Evolutionary conservation across 495 filamentous ascomycete species (phyloP).

Genomic region (Penicillium nucicola): DNA sequence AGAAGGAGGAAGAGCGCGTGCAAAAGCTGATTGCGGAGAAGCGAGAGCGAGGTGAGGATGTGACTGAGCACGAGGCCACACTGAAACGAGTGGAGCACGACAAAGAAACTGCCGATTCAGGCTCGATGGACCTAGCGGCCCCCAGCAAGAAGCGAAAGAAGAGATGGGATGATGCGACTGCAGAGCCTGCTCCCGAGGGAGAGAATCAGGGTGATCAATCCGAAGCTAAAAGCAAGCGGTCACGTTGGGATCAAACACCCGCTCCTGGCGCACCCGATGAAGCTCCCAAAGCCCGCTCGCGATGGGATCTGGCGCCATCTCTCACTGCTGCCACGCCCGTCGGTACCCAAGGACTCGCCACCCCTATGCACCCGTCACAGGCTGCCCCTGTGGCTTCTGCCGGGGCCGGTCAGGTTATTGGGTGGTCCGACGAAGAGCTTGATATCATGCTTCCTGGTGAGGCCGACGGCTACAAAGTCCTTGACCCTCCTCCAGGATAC

Average conservation of each 20-base stretch:
- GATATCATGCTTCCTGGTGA: slow-evolving; percentile 87
- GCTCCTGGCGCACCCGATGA: slow-evolving; percentile 54
- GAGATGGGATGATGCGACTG: slow-evolving; percentile 84
- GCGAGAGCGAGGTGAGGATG: slow-evolving; percentile 59
- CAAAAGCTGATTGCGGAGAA: slow-evolving; percentile 76
- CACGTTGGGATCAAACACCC: slow-evolving; percentile 88
- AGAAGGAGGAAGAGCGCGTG: slow-evolving; percentile 92
- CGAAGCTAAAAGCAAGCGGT: slow-evolving; percentile 67
- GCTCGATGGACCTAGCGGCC: slow-evolving; percentile 60
- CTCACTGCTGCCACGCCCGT: slow-evolving; percentile 68
- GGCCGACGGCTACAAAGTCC: slow-evolving; percentile 74
- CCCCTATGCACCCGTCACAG: slow-evolving; percentile 82
- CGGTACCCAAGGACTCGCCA: slow-evolving; percentile 75
- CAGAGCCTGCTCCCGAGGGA: slow-evolving; percentile 43
- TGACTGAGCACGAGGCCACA: slow-evolving; percentile 63
- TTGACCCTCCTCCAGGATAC: slow-evolving; percentile 91
- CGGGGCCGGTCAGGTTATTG: slow-evolving; percentile 73
- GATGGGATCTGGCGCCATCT: slow-evolving; percentile 85
- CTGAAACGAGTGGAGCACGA: slow-evolving; percentile 61
- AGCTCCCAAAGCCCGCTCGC: slow-evolving; percentile 64
- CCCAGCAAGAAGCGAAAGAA: slow-evolving; percentile 82
- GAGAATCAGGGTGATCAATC: slow-evolving; percentile 35
- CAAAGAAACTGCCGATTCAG: slow-evolving; percentile 70
- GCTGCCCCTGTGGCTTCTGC: slow-evolving; percentile 51
- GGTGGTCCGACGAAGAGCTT: slow-evolving; percentile 89